Evolutionary conservation across 495 filamentous ascomycete genomes (phyloP), one percentile per base, ranked within the genome.

Genomic region (Podospora bellae-mahoneyi): DNA sequence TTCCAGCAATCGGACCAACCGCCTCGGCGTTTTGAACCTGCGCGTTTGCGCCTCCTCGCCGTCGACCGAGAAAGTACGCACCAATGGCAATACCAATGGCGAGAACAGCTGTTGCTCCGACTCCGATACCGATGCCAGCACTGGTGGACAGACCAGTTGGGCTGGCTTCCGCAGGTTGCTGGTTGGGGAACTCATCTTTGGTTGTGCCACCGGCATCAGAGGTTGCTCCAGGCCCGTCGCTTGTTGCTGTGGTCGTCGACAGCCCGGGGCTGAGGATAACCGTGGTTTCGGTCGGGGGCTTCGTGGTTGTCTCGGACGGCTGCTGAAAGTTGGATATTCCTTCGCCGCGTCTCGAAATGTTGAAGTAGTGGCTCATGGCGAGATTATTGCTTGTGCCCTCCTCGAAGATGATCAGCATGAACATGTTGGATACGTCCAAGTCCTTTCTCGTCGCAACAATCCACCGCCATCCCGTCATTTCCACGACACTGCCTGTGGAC

Each of bases 321-420:
- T 48, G 5, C 9, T 48, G 9, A 16, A 48, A 48, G 15, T 48
- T 48, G 39, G 39, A 48, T 13, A 48, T 18, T 34, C 56, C 23
- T 23, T 23, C 23, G 0, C 23, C 32, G 56, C 56, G 19, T 20
- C 56, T 5, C 19, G 56, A 59, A 15, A 59, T 59, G 56, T 59
- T 59, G 16, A 59, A 59, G 56, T 59, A 59, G 20, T 59, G 56
- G 56, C 56, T 59, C 56, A 23, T 59, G 56, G 56, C 56, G 5
- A 59, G 26, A 23, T 59, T 20, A 5, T 23, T 59, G 19, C 26
- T 59, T 20, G 26, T 59, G 56, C 56, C 56, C 56, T 59, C 56
- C 26, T 59, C 26, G n/a, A 59, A 59, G 19, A 59, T 59, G 5
- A 59, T 59, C 26, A 59, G 26, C 56, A 27, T 23, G n/a, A 59